Percentiles rank a stretch among this genome's conserved stretches.
phyloP scores from a whole-genome alignment of 2,329 filamentous ascomycete genomes.

The Celoporthe dispersa region DNA sequence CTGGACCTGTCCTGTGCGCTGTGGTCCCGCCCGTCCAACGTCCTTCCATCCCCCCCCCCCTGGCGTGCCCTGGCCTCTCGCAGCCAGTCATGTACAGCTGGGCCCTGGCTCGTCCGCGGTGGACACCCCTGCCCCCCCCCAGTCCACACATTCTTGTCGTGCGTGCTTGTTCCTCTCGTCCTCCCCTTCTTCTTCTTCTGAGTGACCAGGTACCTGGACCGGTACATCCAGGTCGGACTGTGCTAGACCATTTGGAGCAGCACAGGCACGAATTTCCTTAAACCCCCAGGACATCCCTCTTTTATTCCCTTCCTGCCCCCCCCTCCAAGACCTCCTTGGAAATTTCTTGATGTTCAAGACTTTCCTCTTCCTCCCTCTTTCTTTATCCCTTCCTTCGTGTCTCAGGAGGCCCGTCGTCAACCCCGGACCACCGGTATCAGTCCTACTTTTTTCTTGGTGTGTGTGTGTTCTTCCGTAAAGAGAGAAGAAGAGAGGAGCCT shows the following conservation, averaged over 20 bases:
- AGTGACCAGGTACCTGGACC: constrained; percentile 26
- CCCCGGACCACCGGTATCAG: constrained; percentile 34
- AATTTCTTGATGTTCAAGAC: constrained; percentile 47
- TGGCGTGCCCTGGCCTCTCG: constrained; percentile 15
- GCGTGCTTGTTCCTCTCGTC: constrained; percentile 18
- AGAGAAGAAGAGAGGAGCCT: not conserved
- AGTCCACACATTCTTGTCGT: constrained; percentile 14
- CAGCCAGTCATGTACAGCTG: constrained; percentile 27
- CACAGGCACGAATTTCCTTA: constrained; percentile 43
- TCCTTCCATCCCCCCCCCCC: constrained; percentile 8
- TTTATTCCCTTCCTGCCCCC: constrained; percentile 38
- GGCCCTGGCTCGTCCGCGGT: constrained; percentile 30
- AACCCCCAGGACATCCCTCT: constrained; percentile 44
- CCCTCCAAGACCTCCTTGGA: constrained; percentile 40
- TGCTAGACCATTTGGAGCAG: constrained; percentile 27
- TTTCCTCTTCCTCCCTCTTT: constrained; percentile 45
- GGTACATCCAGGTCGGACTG: constrained; percentile 25
- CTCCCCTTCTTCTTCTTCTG: constrained; percentile 12
- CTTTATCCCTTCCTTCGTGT: constrained; percentile 38
- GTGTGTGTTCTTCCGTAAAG: not conserved
- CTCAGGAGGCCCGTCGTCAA: constrained; percentile 40
- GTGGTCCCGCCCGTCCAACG: constrained; percentile 29
- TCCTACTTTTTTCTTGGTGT: constrained; percentile 31
- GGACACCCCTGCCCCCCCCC: constrained; percentile 23
- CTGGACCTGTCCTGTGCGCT: constrained; percentile 23